A percentile compares a stretch with the other conserved stretches of the same genome.
phyloP scores from a whole-genome alignment of 192 early-diverging fungal species.

The Coemansia pectinata region DNA sequence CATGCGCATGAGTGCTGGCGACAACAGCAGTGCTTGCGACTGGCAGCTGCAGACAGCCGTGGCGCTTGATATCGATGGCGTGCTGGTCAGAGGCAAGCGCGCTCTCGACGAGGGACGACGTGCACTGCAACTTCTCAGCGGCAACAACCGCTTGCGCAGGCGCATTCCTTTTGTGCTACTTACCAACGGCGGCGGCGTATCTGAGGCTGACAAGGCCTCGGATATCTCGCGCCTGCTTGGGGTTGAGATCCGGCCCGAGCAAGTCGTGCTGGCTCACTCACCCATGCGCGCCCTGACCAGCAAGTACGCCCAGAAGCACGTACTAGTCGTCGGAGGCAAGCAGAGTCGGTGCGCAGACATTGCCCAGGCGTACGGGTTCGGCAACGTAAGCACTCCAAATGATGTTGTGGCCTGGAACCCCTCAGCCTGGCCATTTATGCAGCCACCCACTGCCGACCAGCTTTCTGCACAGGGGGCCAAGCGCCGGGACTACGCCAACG shows the following conservation, averaged over 20 bases:
- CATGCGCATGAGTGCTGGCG: not conserved
- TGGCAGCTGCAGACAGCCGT: slow-evolving; percentile 53
- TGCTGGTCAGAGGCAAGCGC: slow-evolving; percentile 78
- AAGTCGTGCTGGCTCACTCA: slow-evolving; percentile 83
- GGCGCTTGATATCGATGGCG: slow-evolving; percentile 85
- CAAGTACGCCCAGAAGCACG: slow-evolving; percentile 61
- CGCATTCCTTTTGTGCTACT: slow-evolving; percentile 75
- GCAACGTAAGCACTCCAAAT: slow-evolving; percentile 63
- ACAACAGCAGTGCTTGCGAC: not conserved
- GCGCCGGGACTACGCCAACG: slow-evolving; percentile 36
- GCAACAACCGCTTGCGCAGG: slow-evolving; percentile 54
- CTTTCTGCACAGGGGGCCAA: not conserved
- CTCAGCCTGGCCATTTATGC: slow-evolving; percentile 68
- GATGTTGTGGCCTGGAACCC: slow-evolving; percentile 68
- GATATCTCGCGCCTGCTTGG: slow-evolving; percentile 64
- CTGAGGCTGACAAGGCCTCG: slow-evolving; percentile 69
- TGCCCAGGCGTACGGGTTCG: slow-evolving; percentile 71
- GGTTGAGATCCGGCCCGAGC: slow-evolving; percentile 60
- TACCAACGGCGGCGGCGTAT: slow-evolving; percentile 88
- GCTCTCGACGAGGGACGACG: slow-evolving; percentile 66
- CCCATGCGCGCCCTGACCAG: slow-evolving; percentile 73
- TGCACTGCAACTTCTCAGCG: slow-evolving; percentile 68
- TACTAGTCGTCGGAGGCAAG: slow-evolving; percentile 76
- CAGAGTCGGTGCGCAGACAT: slow-evolving; percentile 62
- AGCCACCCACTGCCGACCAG: slow-evolving; percentile 4